Evolutionary conservation across 371 early-diverging fungal species (phyloP).

Genomic region (Paramicrosporidium saccamoebae): DNA sequence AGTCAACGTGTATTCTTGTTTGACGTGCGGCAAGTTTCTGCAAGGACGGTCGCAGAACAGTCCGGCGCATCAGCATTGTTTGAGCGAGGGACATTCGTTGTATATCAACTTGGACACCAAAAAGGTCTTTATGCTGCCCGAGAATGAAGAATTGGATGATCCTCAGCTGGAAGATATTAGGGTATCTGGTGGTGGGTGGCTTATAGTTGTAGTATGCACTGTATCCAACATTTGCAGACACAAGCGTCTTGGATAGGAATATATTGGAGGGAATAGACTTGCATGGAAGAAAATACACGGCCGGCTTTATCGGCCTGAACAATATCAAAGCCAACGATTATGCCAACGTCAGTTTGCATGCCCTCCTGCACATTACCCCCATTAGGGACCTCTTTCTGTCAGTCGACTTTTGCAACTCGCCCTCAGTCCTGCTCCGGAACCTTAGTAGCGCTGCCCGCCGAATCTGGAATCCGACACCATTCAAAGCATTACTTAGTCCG

Average conservation of each 20-base stretch:
- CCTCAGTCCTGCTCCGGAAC: constrained; percentile 18
- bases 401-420: constrained; percentile 14
- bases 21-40: constrained; percentile 84
- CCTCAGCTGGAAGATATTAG: constrained; percentile 65
- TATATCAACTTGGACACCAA: constrained; percentile 66
- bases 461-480: constrained; percentile 73
- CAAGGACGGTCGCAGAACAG: constrained; percentile 69
- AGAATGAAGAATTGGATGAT: constrained; percentile 62
- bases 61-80: constrained; percentile 77
- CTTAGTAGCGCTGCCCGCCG: constrained; percentile 48
- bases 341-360: constrained; percentile 70
- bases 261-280: constrained; percentile 34
- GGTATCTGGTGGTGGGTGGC: constrained; percentile 7
- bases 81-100: constrained; percentile 81
- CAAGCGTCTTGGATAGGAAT: constrained; percentile 42
- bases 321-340: constrained; percentile 86
- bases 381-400: constrained; percentile 51
- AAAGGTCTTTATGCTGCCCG: constrained; percentile 68
- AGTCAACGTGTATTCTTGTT: constrained; percentile 78
- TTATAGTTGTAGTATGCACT: constrained; percentile 1
- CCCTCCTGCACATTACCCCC: constrained; percentile 51
- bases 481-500: constrained; percentile 82
- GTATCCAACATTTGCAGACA: constrained; percentile 7
- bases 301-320: constrained; percentile 78
- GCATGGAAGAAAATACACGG: constrained; percentile 43